Conservation (phyloP, 108 stramenopile genomes). For the Phaeodactylum tricornutum region DNA sequence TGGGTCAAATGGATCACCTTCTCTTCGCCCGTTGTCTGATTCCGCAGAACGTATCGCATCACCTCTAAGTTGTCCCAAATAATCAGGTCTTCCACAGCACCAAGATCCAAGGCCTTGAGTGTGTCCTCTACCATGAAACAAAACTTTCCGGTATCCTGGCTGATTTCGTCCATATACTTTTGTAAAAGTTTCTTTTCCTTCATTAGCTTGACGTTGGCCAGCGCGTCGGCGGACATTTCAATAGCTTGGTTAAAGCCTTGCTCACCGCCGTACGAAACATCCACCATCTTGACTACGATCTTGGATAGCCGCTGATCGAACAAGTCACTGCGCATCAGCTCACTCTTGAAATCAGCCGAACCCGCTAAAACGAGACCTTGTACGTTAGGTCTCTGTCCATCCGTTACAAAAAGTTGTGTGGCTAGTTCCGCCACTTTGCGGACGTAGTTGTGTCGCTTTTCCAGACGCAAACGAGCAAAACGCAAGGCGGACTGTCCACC, state of each 20-base stretch:
- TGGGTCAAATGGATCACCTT: slow-evolving; percentile 82
- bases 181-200: slow-evolving; percentile 98
- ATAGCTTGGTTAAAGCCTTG: slow-evolving; percentile 99
- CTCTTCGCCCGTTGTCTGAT: slow-evolving; percentile 76
- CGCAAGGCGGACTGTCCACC: slow-evolving; percentile 99
- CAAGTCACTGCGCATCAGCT: slow-evolving; percentile 89
- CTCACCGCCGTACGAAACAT: slow-evolving; percentile 96
- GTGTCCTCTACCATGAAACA: slow-evolving; percentile 99
- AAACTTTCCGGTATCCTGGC: slow-evolving; percentile 96
- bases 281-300: slow-evolving; percentile 96
- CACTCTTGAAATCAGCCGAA: slow-evolving; percentile 97
- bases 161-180: slow-evolving; percentile 97
- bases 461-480: slow-evolving; percentile 97
- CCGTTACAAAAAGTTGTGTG: slow-evolving; percentile 94
- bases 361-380: slow-evolving; percentile 95
- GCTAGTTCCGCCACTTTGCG: slow-evolving; percentile 97
- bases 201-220: slow-evolving; percentile 96
- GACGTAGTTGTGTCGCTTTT: slow-evolving; percentile 99
- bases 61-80: slow-evolving; percentile 94
- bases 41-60: slow-evolving; percentile 72
- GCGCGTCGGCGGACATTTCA: slow-evolving; percentile 88
- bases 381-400: slow-evolving; percentile 92
- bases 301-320: slow-evolving; percentile 90
- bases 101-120: slow-evolving; percentile 93
- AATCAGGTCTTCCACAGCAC: slow-evolving; percentile 96